Base-by-base conservation (phyloP, 2,329 filamentous ascomycete species). In the Paecilomyces variotii region DNA sequence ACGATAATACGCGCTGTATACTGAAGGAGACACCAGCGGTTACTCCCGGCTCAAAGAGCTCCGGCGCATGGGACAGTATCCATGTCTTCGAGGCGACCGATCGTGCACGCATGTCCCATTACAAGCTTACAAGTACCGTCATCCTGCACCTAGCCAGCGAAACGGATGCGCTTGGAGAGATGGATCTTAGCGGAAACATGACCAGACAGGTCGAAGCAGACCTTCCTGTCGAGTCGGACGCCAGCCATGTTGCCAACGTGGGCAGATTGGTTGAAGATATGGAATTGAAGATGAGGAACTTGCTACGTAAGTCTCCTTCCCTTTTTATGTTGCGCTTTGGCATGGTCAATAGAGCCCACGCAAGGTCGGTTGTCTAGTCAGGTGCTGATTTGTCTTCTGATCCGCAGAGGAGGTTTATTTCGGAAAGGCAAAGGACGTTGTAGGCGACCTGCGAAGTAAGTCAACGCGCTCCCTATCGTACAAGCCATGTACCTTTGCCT, bases 231-330 rank as follows among this genome's bases (percentile, higher is more conserved):
- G 91, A 96, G 66, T 88, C 87, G 68, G 93, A 97, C 75, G 88
- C 89, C 66, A 91, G 89, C 74, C 94, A 99, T 80, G 94, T 99
- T 67, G 90, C 89, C 67, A 99, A 99, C 76, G 90, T 97, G 61
- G 94, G 94, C 59, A 84, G 87, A 63, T 82, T 99, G 71, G 92
- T 99, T 56, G 94, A 99, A 81, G 94, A 99, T 75, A 97, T 99
- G 94, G 94, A 99, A 79, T 85, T 97, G 73, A 96, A 97, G 83
- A 97, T 99, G 94, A 86, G 94, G 64, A 99, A 99, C 76, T 76
- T 97, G 75, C 80, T 99, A 73, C 93, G 80, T 82, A 74, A 62
- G 78, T 72, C 45, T 54, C 19, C 55, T 27, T 45, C 34, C 4
- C 4, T 35, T 6, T 53, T n/a, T 39, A 49, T 24, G 30, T 12